Conservation (phyloP, 108 stramenopile genomes). For the Nannochloropsis salina region DNA sequence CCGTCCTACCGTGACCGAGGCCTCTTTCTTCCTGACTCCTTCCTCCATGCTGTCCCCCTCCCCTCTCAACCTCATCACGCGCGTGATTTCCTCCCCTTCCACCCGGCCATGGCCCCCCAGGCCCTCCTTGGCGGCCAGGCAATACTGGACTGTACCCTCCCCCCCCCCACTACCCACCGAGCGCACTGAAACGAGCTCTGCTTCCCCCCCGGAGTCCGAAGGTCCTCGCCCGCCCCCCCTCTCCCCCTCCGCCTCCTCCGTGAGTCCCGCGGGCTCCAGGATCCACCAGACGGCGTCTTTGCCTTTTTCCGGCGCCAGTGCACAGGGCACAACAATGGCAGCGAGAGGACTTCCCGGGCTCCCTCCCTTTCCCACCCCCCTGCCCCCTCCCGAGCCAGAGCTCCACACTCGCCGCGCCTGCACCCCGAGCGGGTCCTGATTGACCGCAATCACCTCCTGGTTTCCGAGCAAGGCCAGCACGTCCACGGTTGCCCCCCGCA, state of each 20-base stretch:
- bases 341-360: neutral
- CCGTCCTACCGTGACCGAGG: no score
- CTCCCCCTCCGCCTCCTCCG: neutral
- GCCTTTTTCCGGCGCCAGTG: neutral
- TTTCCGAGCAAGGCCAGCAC: constrained; percentile 43
- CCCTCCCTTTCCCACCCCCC: neutral
- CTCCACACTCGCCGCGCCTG: neutral
- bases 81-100: no score
- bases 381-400: neutral
- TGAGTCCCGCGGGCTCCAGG: neutral
- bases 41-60: no score
- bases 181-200: neutral
- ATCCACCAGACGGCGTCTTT: neutral
- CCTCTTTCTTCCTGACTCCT: no score
- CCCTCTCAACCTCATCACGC: no score
- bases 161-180: neutral
- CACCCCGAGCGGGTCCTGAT: constrained; percentile 40
- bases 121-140: no score
- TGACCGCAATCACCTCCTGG: constrained; percentile 43
- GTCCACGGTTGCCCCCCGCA: constrained; percentile 40
- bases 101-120: no score
- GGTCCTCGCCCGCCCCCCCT: neutral
- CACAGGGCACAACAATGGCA: neutral
- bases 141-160: neutral
- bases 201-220: neutral